phyloP scores from a whole-genome alignment of 2,329 filamentous ascomycete species.

The Lasiodiplodia sp. region DNA sequence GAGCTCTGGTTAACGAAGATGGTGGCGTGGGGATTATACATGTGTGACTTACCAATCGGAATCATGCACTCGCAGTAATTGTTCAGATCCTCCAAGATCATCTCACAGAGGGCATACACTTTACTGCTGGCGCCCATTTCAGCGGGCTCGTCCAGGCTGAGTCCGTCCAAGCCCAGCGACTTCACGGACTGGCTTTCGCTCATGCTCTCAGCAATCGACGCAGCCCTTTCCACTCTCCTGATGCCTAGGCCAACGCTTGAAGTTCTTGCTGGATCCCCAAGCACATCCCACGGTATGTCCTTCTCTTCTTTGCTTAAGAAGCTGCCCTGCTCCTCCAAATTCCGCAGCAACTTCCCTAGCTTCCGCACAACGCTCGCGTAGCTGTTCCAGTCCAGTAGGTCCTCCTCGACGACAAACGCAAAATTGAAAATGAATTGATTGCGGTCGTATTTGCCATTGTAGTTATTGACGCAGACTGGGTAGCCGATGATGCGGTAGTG shows the following conservation, averaged over 20 bases:
- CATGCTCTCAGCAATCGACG: constrained; percentile 18
- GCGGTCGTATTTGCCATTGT: constrained; percentile 80
- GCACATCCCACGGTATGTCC: constrained; percentile 15
- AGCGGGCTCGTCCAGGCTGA: constrained; percentile 27
- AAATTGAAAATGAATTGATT: constrained; percentile 99
- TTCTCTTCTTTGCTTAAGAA: constrained; percentile 73
- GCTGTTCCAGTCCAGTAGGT: constrained; percentile 71
- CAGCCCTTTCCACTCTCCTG: constrained; percentile 6
- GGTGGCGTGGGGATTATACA: neutral
- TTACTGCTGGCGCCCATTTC: constrained; percentile 56
- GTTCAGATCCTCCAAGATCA: constrained; percentile 89
- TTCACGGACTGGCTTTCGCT: constrained; percentile 18
- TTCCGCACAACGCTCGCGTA: constrained; percentile 88
- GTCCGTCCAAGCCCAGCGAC: constrained; percentile 17
- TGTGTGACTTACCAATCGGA: constrained; percentile 73
- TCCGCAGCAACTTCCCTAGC: constrained; percentile 82
- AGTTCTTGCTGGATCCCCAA: constrained; percentile 24
- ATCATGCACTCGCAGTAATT: constrained; percentile 99
- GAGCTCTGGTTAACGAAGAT: neutral
- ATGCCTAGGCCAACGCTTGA: constrained; percentile 24
- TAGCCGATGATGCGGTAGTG: constrained; percentile 85
- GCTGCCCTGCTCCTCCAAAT: constrained; percentile 88
- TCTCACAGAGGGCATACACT: constrained; percentile 78
- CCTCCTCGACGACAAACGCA: constrained; percentile 77
- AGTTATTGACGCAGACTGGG: constrained; percentile 79